Evolutionary conservation across 2,329 filamentous ascomycete genomes (phyloP).

Genomic region (Neofusicoccum sp.): DNA sequence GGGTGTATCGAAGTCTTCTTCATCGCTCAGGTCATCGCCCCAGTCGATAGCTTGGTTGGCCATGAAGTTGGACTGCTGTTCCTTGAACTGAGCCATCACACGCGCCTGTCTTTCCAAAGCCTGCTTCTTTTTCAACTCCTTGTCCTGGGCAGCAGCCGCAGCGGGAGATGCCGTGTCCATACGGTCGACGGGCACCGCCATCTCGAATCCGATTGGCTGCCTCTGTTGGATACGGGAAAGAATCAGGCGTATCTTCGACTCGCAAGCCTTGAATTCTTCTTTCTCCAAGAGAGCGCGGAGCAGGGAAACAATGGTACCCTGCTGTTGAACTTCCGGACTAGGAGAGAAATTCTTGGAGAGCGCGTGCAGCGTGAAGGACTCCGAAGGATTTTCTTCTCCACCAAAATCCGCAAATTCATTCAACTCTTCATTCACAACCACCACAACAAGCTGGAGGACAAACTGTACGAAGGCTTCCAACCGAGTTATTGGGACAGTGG

Average conservation of each 20-base stretch:
- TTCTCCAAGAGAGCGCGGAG: constrained; percentile 57
- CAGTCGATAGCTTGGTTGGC: constrained; percentile 86
- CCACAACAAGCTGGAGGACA: constrained; percentile 79
- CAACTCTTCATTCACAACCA: constrained; percentile 81
- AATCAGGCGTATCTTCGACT: constrained; percentile 79
- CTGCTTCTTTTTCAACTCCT: constrained; percentile 84
- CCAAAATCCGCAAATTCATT: constrained; percentile 51
- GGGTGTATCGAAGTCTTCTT: constrained; percentile 58
- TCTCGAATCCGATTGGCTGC: constrained; percentile 69
- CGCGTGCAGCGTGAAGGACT: constrained; percentile 71
- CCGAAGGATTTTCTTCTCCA: constrained; percentile 42
- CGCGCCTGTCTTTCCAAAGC: constrained; percentile 85
- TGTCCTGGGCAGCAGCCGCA: constrained; percentile 58
- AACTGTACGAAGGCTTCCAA: constrained; percentile 91
- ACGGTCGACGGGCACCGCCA: constrained; percentile 69
- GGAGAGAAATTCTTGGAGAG: constrained; percentile 60
- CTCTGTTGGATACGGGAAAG: constrained; percentile 83
- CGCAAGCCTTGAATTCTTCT: constrained; percentile 76
- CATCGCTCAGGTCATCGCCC: constrained; percentile 79
- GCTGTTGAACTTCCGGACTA: constrained; percentile 25
- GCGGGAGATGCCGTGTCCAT: constrained; percentile 83
- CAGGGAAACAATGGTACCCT: constrained; percentile 51
- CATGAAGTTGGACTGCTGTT: constrained; percentile 94
- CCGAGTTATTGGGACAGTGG: constrained; percentile 74
- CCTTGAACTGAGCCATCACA: constrained; percentile 97